Percentiles rank a stretch among this genome's conserved stretches.
Conservation (phyloP, 1,139 yeast genomes). For the Torulaspora pretoriensis region DNA sequence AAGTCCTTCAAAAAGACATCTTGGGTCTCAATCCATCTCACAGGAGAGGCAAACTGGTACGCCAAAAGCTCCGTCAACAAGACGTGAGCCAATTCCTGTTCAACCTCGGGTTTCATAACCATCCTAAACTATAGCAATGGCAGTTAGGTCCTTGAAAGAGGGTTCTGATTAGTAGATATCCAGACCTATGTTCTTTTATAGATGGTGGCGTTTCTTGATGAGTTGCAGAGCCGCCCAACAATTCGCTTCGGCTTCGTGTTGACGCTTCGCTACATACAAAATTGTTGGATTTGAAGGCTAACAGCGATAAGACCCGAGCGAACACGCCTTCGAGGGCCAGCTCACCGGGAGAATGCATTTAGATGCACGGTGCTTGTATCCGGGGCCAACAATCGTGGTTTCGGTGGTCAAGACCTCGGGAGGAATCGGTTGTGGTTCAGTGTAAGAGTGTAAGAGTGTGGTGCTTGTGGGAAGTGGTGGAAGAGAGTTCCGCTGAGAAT, state of each 20-base stretch:
- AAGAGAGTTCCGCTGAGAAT: no score
- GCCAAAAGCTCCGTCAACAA: constrained; percentile 93
- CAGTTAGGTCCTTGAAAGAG: neutral
- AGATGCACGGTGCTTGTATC: no score
- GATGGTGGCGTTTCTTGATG: neutral
- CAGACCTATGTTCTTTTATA: neutral
- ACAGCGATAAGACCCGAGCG: neutral
- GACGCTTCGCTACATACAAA: constrained; percentile 3
- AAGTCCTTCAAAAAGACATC: constrained; percentile 92
- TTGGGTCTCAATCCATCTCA: constrained; percentile 99
- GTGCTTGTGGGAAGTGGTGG: no score
- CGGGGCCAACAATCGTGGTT: no score
- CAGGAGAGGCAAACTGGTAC: constrained; percentile 98
- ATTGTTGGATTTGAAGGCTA: constrained; percentile 7
- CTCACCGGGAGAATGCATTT: neutral
- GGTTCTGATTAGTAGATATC: no score
- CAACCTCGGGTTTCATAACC: constrained; percentile 90
- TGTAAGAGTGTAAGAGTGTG: no score
- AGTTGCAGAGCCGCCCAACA: constrained; percentile 8
- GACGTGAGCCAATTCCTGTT: constrained; percentile 95
- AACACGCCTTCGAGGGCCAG: neutral
- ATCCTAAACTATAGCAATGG: constrained; percentile 1
- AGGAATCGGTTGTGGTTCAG: no score
- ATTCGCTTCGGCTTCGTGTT: constrained; percentile 8
- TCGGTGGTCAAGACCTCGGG: no score